Conservation (phyloP, 805 yeast species). For the Komagataella pseudopastoris region DNA sequence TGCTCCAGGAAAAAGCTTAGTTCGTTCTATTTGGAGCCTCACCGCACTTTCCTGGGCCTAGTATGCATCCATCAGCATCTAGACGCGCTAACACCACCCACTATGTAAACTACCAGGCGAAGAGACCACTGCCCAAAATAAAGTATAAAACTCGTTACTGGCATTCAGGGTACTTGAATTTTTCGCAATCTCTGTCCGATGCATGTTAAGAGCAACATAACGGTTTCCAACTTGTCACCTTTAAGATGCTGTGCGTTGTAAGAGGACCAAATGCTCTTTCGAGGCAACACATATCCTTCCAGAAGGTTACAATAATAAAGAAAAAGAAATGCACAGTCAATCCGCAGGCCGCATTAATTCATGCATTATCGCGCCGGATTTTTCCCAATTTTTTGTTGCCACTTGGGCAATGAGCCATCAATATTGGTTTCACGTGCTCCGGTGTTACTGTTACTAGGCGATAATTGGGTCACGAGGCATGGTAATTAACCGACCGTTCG, state of each 20-base stretch:
- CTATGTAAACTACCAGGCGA: too few relatives aligned
- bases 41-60: not conserved
- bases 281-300: not conserved
- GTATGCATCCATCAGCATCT: not conserved
- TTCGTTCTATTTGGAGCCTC: not conserved
- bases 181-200: too few relatives aligned
- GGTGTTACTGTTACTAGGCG: not conserved
- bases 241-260: not conserved
- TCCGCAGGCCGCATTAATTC: not conserved
- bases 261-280: not conserved
- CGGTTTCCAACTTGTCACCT: not conserved
- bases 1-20: not conserved
- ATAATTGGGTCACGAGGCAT: too few relatives aligned
- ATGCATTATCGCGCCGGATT: not conserved
- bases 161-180: too few relatives aligned
- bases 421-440: not conserved
- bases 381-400: not conserved
- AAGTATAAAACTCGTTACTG: too few relatives aligned
- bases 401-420: too few relatives aligned
- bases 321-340: not conserved
- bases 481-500: not conserved
- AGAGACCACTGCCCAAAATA: too few relatives aligned
- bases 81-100: not conserved
- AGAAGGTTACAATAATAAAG: not conserved
- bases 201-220: not conserved